Conservation (phyloP, 176 grass and related monocot species). For the Bothriochloa decipiens region DNA sequence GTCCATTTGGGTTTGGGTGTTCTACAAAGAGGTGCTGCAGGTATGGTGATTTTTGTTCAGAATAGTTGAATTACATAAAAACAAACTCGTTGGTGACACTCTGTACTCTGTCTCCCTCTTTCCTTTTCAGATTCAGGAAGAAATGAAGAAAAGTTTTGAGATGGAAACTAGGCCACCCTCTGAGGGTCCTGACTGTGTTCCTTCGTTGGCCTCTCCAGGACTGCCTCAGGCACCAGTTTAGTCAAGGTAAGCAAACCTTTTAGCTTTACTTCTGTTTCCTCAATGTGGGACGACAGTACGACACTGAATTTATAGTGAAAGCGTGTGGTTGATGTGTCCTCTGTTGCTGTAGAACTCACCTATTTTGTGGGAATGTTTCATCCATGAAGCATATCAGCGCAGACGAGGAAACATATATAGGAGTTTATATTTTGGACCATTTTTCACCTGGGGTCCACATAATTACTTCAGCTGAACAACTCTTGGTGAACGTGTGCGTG, state of each 20-base stretch:
- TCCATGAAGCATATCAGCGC: not conserved
- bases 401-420: not conserved
- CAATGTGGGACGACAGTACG: not conserved
- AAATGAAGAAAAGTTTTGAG: not conserved
- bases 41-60: not conserved
- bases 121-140: not conserved
- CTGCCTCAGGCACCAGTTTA: not conserved
- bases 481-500: not conserved
- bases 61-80: not conserved
- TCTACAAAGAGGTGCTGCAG: not conserved
- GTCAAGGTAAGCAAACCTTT: not conserved
- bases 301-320: not conserved
- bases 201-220: not conserved
- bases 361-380: not conserved
- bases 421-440: not conserved
- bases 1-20: conserved; percentile 2
- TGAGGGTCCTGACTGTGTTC: not conserved
- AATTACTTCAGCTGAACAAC: not conserved
- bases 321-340: not conserved
- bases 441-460: not conserved
- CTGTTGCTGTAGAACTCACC: not conserved
- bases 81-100: not conserved
- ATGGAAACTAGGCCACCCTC: not conserved
- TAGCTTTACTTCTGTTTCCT: not conserved
- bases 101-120: not conserved